Evolutionary conservation across 768 basidiomycete species (phyloP).

Genomic region (Amanita exitialis): DNA sequence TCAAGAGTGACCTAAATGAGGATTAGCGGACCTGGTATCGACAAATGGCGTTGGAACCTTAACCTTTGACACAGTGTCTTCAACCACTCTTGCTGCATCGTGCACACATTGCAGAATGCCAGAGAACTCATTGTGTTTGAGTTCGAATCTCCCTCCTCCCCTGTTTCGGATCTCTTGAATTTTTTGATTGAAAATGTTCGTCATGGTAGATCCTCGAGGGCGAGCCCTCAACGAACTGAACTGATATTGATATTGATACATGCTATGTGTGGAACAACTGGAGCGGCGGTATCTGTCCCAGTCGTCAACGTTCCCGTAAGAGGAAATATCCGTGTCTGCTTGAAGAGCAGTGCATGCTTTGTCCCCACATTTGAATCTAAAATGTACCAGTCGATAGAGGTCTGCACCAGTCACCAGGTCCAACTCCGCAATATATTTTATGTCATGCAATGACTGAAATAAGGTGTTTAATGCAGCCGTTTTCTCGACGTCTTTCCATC

Average conservation of each 20-base stretch:
- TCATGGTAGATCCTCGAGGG: too few species aligned
- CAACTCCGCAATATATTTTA: not conserved
- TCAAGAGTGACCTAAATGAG: not conserved
- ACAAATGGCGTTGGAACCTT: too few species aligned
- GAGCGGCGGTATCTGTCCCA: not conserved
- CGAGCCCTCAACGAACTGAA: too few species aligned
- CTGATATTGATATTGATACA: too few species aligned
- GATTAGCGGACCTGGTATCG: not conserved
- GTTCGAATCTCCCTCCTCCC: too few species aligned
- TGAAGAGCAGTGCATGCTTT: not conserved
- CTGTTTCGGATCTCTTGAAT: too few species aligned
- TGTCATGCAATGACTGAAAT: not conserved
- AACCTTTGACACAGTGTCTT: not conserved
- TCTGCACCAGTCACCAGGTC: not conserved
- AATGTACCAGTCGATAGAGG: not conserved
- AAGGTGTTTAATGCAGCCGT: not conserved
- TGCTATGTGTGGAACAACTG: too few species aligned
- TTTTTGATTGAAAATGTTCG: too few species aligned
- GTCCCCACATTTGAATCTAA: not conserved
- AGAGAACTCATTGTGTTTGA: not conserved
- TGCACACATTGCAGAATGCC: not conserved
- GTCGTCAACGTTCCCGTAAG: not conserved
- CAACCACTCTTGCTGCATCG: not conserved
- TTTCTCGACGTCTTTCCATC: not conserved
- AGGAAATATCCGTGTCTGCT: not conserved